Conservation (phyloP, 768 basidiomycete species). For the Tulasnella sp. region DNA sequence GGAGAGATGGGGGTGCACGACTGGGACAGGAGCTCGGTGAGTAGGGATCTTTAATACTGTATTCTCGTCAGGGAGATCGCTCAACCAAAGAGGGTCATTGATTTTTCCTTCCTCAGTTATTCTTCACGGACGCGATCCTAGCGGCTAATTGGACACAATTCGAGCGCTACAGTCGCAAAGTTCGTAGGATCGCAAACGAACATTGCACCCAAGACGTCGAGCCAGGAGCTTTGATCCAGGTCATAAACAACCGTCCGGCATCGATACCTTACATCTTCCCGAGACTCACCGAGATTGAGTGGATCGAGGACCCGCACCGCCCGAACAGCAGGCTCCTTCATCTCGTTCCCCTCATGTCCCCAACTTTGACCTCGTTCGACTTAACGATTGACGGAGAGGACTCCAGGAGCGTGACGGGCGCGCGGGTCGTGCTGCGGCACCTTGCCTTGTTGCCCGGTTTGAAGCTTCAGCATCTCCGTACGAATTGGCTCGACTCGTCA, state of each 20-base stretch:
- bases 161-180: neutral
- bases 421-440: neutral
- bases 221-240: neutral
- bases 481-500: neutral
- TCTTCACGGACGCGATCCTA: neutral
- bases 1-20: neutral
- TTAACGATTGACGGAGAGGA: neutral
- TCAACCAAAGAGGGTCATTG: neutral
- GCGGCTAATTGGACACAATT: neutral
- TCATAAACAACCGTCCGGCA: neutral
- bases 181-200: constrained; percentile 1
- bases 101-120: neutral
- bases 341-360: neutral
- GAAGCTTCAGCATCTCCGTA: neutral
- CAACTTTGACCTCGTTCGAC: neutral
- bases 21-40: neutral
- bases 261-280: neutral
- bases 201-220: neutral
- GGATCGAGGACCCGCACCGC: neutral
- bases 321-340: neutral
- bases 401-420: neutral
- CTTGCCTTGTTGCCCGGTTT: neutral
- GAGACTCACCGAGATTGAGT: neutral
- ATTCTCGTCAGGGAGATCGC: neutral
- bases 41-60: neutral